These are phyloP conservation scores for Ophiognomonia clavigignenti-juglandacearum DNA, from an alignment of 2,329 filamentous ascomycete genomes.

Conservation along the genomic window DNA sequence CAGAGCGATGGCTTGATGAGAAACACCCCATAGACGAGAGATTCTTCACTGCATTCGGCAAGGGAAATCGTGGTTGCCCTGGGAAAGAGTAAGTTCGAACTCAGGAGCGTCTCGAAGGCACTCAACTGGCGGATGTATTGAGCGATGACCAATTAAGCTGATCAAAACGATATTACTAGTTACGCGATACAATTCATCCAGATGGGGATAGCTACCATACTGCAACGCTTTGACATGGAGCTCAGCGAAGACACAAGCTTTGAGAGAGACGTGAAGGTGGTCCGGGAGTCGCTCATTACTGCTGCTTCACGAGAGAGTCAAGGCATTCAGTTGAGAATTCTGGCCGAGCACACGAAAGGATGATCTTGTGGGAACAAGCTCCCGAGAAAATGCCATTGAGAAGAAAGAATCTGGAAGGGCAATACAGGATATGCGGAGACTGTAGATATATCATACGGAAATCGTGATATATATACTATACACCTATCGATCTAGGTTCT, in stretches of 20 bases:
- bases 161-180: not conserved
- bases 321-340: not conserved
- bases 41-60: not conserved
- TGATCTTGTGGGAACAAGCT: no score
- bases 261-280: not conserved
- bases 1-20: not conserved
- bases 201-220: not conserved
- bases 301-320: not conserved
- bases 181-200: not conserved
- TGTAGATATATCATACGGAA: no score
- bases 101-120: not conserved
- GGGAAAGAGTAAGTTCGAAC: not conserved
- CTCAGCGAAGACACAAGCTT: not conserved
- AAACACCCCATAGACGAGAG: not conserved
- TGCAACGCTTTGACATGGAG: not conserved
- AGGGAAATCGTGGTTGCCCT: not conserved
- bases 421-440: no score
- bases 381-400: no score
- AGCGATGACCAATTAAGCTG: not conserved
- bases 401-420: no score
- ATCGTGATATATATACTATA: no score
- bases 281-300: not conserved
- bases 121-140: no score
- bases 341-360: no score
- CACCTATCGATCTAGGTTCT: no score